phyloP scores from a whole-genome alignment of 495 filamentous ascomycete species.

The Collariella sp. region DNA sequence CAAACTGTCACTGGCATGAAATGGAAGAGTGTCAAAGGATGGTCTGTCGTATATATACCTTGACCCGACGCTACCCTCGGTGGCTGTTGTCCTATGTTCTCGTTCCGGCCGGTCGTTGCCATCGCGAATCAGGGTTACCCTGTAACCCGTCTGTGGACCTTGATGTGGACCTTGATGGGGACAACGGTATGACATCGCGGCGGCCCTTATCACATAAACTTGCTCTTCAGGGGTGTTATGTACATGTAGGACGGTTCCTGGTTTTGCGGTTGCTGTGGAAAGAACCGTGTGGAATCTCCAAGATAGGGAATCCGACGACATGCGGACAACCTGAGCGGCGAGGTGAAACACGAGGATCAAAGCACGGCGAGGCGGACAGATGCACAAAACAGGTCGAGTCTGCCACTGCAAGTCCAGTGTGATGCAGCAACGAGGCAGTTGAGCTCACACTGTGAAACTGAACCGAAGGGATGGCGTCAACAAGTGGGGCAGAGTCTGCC shows the following conservation, averaged over 20 bases:
- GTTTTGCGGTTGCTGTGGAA: neutral
- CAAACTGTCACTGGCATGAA: neutral
- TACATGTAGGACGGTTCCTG: neutral
- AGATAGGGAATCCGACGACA: neutral
- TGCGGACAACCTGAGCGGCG: too few species aligned
- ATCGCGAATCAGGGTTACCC: neutral
- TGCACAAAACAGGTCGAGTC: too few species aligned
- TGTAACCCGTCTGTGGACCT: slow-evolving; percentile 4
- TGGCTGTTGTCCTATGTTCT: neutral
- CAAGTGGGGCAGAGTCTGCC: neutral
- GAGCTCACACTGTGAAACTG: too few species aligned
- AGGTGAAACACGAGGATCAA: too few species aligned
- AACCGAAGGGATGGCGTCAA: neutral
- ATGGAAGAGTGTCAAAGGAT: neutral
- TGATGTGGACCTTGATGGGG: too few species aligned
- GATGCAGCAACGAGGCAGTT: too few species aligned
- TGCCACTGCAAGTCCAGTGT: too few species aligned
- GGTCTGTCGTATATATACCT: neutral
- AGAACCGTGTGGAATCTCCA: neutral
- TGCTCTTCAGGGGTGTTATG: neutral
- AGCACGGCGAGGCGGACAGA: too few species aligned
- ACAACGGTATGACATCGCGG: slow-evolving; percentile 16
- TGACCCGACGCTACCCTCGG: neutral
- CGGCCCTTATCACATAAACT: neutral
- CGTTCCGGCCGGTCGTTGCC: neutral